Evolutionary conservation across 192 early-diverging fungal species (phyloP), one percentile per base, ranked within the genome.

Genomic region (Chytriomyces hyalinus): DNA sequence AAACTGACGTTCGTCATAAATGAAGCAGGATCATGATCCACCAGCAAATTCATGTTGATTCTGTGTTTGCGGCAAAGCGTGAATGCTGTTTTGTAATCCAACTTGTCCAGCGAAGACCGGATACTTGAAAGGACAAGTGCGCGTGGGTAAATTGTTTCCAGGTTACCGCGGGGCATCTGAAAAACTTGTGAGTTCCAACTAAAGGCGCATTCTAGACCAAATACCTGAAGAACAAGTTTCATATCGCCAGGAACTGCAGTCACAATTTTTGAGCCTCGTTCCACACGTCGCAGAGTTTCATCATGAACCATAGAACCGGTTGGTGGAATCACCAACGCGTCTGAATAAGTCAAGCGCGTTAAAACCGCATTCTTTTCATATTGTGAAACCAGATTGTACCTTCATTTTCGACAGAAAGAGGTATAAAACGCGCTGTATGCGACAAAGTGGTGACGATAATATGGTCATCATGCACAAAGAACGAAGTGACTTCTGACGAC

Each of bases 91-190:
- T 86, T 82, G 82, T 93, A 99, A 51, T 93, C 87, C n/a, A 84
- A 75, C 57, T 26, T 26, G 10, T 77, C 61, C 51, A 61, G n/a
- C 36, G 74, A 57, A 11, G 70, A 46, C 50, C 73, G 49, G 57
- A 67, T 77, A 59, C 80, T 80, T 1, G 92, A 86, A 15, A 98
- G 82, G 0, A 97, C 94, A 73, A 99, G 82, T 6, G 96, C 93
- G 5, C 97, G 92, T 2, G 97, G 97, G 15, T 89, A 85, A 24
- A 99, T 87, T 0, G 96, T 98, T 77, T 99, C 97, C 65, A 98
- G 83, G 70, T 99, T 99, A 6, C 97, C 97, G 43, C 97, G 92
- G 11, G 97, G 97, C 97, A 99, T 99, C 84, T 92, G 82, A 67
- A 86, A 80, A 13, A 86, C 1, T 78, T 11, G 87, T 75, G 3